A percentile compares a stretch with the other conserved stretches of the same genome.
Conservation (phyloP, 2,329 filamentous ascomycete species). For the Fonsecaea monophora region DNA sequence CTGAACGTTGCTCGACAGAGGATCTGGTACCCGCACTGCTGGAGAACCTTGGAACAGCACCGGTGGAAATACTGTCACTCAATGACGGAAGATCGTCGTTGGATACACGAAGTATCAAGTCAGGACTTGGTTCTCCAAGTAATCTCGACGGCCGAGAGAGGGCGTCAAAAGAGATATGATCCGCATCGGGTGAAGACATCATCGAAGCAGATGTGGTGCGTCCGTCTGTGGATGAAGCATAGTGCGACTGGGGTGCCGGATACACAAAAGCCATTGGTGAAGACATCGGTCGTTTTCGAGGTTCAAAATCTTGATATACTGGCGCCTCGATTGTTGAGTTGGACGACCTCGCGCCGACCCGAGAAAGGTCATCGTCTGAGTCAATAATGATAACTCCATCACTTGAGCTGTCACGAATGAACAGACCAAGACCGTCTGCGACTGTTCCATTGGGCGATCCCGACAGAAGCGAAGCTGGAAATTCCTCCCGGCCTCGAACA, state of each 20-base stretch:
- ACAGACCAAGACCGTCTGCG: slow-evolving; percentile 36
- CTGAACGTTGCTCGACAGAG: slow-evolving; percentile 51
- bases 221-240: slow-evolving; percentile 46
- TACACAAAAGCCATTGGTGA: slow-evolving; percentile 51
- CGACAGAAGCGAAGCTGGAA: background rate
- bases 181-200: slow-evolving; percentile 55
- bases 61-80: slow-evolving; percentile 58
- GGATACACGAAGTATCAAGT: slow-evolving; percentile 50
- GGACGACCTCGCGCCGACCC: slow-evolving; percentile 35
- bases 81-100: slow-evolving; percentile 59
- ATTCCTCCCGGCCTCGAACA: background rate
- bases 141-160: slow-evolving; percentile 49
- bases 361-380: slow-evolving; percentile 36
- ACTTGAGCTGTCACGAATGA: slow-evolving; percentile 21
- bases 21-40: slow-evolving; percentile 51
- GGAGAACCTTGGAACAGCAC: slow-evolving; percentile 52
- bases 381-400: slow-evolving; percentile 40
- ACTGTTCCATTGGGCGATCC: slow-evolving; percentile 36
- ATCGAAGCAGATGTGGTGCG: slow-evolving; percentile 50
- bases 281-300: slow-evolving; percentile 51
- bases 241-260: slow-evolving; percentile 49
- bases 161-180: slow-evolving; percentile 50
- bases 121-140: slow-evolving; percentile 44
- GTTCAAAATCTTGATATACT: slow-evolving; percentile 27
- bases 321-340: slow-evolving; percentile 41